Evolutionary conservation across 202 grass and related monocot genomes (phyloP).

Genomic region (Carex sylvatica): DNA sequence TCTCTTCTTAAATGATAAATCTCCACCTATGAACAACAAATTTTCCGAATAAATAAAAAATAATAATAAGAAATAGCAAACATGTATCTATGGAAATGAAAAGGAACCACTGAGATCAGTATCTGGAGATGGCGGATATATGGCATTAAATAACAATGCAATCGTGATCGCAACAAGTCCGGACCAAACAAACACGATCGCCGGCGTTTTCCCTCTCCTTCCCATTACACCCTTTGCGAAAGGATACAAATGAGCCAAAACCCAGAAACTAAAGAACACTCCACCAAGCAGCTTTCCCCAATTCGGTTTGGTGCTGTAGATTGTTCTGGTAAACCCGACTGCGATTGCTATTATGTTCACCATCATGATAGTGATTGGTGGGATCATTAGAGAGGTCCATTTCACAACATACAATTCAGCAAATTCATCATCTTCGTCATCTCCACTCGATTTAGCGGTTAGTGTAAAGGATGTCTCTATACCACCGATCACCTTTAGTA

Average conservation of each 20-base stretch:
- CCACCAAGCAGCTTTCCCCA: slow-evolving; percentile 57
- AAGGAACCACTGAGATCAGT: slow-evolving; percentile 17
- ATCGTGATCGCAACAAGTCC: slow-evolving; percentile 50
- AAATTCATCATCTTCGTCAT: slow-evolving; percentile 63
- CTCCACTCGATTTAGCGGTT: slow-evolving; percentile 50
- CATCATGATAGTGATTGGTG: slow-evolving; percentile 55
- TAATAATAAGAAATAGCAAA: neutral
- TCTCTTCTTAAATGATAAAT: neutral
- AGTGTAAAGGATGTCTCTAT: slow-evolving; percentile 65
- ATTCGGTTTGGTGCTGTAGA: slow-evolving; percentile 55
- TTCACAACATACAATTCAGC: slow-evolving; percentile 66
- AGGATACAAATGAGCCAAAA: slow-evolving; percentile 60
- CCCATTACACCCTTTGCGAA: slow-evolving; percentile 73
- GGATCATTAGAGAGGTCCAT: slow-evolving; percentile 65
- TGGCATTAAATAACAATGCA: slow-evolving; percentile 47
- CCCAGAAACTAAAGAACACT: slow-evolving; percentile 65
- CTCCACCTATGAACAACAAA: slow-evolving; percentile 2
- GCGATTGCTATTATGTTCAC: slow-evolving; percentile 61
- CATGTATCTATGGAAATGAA: slow-evolving; percentile 14
- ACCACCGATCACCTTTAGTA: slow-evolving; percentile 57
- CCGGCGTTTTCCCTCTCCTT: slow-evolving; percentile 49
- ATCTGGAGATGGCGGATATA: slow-evolving; percentile 33
- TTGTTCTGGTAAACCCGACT: slow-evolving; percentile 36
- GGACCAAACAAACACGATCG: slow-evolving; percentile 57
- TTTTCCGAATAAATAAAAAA: neutral